These are phyloP conservation scores for Xanthoceras sorbifolium DNA, from an alignment of 345 rosid genomes.

Conservation along the genomic window DNA sequence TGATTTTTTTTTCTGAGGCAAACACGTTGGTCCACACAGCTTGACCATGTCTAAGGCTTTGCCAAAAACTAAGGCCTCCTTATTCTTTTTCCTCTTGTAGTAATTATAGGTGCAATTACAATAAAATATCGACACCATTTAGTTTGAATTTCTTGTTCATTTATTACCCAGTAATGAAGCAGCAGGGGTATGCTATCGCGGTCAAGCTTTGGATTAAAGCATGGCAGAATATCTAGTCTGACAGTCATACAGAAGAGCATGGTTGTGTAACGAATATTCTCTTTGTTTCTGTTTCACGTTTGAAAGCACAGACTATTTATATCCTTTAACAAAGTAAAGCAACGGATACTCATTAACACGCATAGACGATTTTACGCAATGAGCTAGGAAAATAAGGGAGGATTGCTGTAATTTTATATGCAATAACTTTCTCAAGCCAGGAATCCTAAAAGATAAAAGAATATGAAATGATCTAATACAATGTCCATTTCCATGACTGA, in stretches of 20 bases:
- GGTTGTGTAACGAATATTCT: background rate
- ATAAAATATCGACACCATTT: background rate
- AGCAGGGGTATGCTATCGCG: background rate
- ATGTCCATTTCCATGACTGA: background rate
- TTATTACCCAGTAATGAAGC: background rate
- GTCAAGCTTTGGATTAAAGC: background rate
- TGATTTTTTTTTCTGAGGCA: background rate
- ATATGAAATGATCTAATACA: background rate
- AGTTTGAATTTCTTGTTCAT: background rate
- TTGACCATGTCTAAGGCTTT: background rate
- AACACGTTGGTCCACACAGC: background rate
- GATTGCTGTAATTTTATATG: background rate
- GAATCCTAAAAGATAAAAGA: background rate
- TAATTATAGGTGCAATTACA: too few relatives aligned
- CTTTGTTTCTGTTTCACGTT: background rate
- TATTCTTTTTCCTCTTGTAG: background rate
- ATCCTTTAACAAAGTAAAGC: background rate
- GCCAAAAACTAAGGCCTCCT: background rate
- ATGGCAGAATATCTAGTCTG: background rate
- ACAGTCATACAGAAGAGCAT: background rate
- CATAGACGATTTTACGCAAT: background rate
- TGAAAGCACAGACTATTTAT: background rate
- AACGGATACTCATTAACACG: background rate
- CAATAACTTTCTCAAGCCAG: background rate
- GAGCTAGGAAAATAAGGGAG: conserved; percentile 2